Base-by-base conservation (phyloP, 192 early-diverging fungal species). In the Backusella westeae region DNA sequence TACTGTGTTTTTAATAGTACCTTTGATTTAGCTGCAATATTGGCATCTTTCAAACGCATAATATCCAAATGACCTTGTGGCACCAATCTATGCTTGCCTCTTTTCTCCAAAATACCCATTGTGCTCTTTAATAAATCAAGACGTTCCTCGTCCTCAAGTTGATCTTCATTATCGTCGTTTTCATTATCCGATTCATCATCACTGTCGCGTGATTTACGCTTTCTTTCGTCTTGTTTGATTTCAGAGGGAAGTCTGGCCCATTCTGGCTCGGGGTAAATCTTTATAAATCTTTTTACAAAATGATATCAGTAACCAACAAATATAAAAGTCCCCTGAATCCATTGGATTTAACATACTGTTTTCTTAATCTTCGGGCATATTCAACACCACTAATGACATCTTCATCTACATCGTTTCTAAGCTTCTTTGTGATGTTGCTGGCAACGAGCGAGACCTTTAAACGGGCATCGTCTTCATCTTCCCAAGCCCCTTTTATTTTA, bases 251-350 rank as follows among this genome's bases (percentile, higher is more conserved):
- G 75, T n/a, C 73, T 76, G 3, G 96, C 96, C 97, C 97, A 98
- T 66, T 87, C 86, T 0, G 97, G 96, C 0, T 86, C 89, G 17
- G 96, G 95, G 75, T 98, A 85, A 23, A 98, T 89, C 76, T 93
- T 93, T 69, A 92, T 86, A 83, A 92, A 94, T 69, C 89, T 91
- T 46, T 46, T 8, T 21, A 38, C 1, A 32, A 17, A 19, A 49
- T 7, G 6, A 5, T 6, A 8, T 34, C 66, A 67, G 32, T 7
- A 2, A 19, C 21, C 69, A 29, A 29, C 32, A 26, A 67, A 29
- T 1, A 0, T 29, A 29, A 29, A 29, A 32, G 29, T 32, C 32
- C 32, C 32, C 32, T 32, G 32, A 32, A 32, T 32, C 32, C 32
- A 32, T 32, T 32, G 32, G 2, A 32, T 32, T 32, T 32, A 56